Percentiles rank a stretch among this genome's conserved stretches.
Evolutionary conservation across 345 rosid species (phyloP).

Genomic region (Turnera subulata): DNA sequence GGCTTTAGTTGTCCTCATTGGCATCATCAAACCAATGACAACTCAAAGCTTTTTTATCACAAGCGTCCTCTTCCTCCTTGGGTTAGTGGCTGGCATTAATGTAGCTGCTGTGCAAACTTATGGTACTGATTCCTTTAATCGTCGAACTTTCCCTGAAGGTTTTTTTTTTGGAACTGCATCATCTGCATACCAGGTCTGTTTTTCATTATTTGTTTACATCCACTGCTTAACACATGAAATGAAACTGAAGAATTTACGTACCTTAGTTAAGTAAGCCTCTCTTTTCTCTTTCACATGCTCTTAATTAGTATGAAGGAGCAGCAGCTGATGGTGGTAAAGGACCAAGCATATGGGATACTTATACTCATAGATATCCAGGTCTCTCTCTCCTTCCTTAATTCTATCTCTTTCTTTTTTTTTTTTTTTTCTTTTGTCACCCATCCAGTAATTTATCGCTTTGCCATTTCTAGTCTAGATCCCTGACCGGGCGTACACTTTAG

Average conservation of each 20-base stretch:
- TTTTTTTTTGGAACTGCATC: conserved; percentile 22
- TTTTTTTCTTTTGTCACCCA: no score
- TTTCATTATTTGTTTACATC: not conserved
- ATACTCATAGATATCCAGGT: conserved; percentile 20
- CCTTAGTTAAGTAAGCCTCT: not conserved
- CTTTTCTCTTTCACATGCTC: no score
- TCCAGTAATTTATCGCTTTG: no score
- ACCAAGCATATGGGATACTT: conserved; percentile 5
- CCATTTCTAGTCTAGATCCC: no score
- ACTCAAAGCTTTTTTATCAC: no score
- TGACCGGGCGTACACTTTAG: no score
- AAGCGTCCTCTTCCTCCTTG: no score
- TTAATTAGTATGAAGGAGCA: not conserved
- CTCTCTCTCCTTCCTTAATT: no score
- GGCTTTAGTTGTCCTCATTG: no score
- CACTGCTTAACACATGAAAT: no score
- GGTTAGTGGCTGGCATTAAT: not conserved
- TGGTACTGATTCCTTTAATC: conserved; percentile 1
- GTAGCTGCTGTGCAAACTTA: not conserved
- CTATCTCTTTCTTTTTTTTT: not conserved
- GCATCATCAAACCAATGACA: no score
- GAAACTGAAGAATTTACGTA: no score
- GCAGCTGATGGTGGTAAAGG: not conserved
- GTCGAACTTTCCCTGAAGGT: conserved; percentile 13
- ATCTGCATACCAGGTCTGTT: conserved; percentile 17